Evolutionary conservation across 2,329 filamentous ascomycete genomes (phyloP), one percentile per base, ranked within the genome.

Genomic region (Botrytis porri): DNA sequence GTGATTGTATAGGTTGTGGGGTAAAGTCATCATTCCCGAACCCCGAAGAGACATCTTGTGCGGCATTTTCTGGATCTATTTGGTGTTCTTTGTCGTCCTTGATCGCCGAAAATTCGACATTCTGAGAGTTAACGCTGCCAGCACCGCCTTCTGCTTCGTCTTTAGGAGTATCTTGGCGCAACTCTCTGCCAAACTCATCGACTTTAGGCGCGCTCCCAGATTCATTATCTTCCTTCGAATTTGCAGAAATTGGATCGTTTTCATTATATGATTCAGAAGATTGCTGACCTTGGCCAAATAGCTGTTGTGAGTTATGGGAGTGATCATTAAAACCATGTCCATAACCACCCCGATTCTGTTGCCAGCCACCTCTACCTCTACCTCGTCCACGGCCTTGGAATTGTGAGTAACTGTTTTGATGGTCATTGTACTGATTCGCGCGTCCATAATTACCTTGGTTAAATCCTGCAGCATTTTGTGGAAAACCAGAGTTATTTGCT

Each of bases 391-490:
- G 82, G 69, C 81, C 76, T 73, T 77, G 80, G 79, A 88, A 88
- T 80, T 87, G 84, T 82, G 87, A 89, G 83, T 89, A 89, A 85
- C 89, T 79, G 77, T 78, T 79, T 75, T 78, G 90, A 85, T 92
- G 94, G 85, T 94, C 92, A 90, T 93, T 93, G 88, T 89, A 90
- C 84, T 92, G 85, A 81, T 79, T 80, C 75, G 76, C 85, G 83
- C 90, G 89, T 84, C 90, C 90, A 89, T 92, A 94, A 88, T 93
- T 93, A 90, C 91, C 92, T 89, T 91, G 89, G 88, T 90, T 92
- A 88, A 86, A 91, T 86, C 88, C 92, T 90, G 90, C 84, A 84
- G 85, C 85, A 84, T 87, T 77, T 76, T 79, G 75, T 74, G 77
- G 69, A 88, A 88, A 93, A 85, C 90, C 90, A 87, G 89, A 87